Conservation (phyloP, 192 early-diverging fungal species). For the Thoreauomyces humboldtii region DNA sequence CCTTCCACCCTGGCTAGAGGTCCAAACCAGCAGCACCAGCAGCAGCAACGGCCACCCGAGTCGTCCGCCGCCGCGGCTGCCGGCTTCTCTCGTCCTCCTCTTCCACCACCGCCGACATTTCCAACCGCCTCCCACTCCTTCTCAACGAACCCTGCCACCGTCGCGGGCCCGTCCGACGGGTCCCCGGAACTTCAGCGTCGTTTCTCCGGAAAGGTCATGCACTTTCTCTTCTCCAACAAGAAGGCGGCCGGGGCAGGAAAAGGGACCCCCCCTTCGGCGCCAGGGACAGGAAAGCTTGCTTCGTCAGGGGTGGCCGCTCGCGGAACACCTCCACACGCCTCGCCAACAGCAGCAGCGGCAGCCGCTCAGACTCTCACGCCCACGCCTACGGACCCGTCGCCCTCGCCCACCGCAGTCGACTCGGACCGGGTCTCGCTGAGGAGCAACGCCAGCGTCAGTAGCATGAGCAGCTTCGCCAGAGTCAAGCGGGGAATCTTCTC, state of each 20-base stretch:
- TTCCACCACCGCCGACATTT: too few relatives aligned
- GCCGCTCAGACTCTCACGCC: not conserved
- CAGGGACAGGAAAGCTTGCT: not conserved
- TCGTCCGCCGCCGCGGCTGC: too few relatives aligned
- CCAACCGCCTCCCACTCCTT: too few relatives aligned
- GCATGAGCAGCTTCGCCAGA: not conserved
- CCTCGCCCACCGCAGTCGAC: not conserved
- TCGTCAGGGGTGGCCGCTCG: too few relatives aligned
- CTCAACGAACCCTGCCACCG: not conserved
- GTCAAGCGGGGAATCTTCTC: not conserved
- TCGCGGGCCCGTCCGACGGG: not conserved
- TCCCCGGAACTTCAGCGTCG: constrained; percentile 1
- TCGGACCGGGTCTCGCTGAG: not conserved
- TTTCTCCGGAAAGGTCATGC: constrained; percentile 3
- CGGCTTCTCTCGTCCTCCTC: too few relatives aligned
- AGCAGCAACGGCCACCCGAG: too few relatives aligned
- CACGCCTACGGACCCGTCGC: not conserved
- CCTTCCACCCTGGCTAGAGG: too few relatives aligned
- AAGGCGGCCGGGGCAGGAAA: not conserved
- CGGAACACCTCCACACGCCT: too few relatives aligned
- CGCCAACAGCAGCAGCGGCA: not conserved
- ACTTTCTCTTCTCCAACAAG: constrained; percentile 1
- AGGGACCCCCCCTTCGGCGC: not conserved
- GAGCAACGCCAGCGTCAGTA: constrained; percentile 3
- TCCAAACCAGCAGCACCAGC: too few relatives aligned